phyloP scores from a whole-genome alignment of 768 basidiomycete genomes.

The Suillus americanus region DNA sequence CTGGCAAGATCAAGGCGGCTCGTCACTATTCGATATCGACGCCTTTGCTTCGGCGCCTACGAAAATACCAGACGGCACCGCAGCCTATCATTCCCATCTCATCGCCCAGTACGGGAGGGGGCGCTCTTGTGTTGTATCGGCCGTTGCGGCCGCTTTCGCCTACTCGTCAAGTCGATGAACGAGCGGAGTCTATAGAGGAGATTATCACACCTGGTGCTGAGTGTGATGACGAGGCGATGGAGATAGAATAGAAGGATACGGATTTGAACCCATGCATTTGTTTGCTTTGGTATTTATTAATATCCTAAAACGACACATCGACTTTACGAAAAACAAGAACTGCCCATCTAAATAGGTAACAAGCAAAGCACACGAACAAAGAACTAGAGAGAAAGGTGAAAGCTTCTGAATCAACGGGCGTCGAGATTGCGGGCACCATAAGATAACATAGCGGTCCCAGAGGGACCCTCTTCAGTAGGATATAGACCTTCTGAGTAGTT shows the following conservation, averaged over 20 bases:
- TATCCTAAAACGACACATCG: constrained; percentile 20
- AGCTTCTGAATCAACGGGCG: background rate
- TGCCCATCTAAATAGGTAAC: constrained; percentile 27
- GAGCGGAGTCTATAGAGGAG: constrained; percentile 11
- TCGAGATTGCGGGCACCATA: constrained; percentile 36
- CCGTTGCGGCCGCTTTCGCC: constrained; percentile 34
- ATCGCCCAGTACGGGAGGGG: constrained; percentile 18
- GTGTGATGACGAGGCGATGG: constrained; percentile 48
- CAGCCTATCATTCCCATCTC: constrained; percentile 21
- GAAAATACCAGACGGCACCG: constrained; percentile 26
- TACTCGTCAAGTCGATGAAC: constrained; percentile 8
- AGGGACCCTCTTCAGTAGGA: constrained; percentile 26
- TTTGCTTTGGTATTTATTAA: constrained; percentile 13
- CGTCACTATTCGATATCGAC: constrained; percentile 26
- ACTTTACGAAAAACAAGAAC: constrained; percentile 19
- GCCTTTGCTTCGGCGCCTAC: constrained; percentile 46
- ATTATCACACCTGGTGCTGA: constrained; percentile 9
- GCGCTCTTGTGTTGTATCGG: constrained; percentile 57
- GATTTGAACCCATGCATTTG: constrained; percentile 1
- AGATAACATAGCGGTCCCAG: constrained; percentile 41
- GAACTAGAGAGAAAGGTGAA: background rate
- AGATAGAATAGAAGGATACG: constrained; percentile 38
- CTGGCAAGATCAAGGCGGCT: background rate
- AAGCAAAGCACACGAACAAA: constrained; percentile 19
- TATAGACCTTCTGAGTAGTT: constrained; percentile 43